Percentiles rank a stretch among this genome's conserved stretches.
Conservation (phyloP, 306 rosid species). For the Lablab purpureus region DNA sequence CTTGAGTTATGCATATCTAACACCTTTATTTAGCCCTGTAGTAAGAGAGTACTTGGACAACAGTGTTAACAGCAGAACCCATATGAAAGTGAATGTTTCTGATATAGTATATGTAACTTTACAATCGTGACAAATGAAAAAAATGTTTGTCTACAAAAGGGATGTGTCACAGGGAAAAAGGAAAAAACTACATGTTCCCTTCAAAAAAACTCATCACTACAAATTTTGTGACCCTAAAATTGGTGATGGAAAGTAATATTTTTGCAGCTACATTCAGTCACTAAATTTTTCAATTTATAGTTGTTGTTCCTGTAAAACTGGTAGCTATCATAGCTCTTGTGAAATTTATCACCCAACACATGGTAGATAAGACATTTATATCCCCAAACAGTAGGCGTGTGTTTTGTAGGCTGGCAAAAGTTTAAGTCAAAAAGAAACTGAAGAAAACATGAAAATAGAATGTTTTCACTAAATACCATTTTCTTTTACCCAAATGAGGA, state of each 20-base stretch:
- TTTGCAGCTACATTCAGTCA: background rate
- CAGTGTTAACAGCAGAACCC: slow-evolving; percentile 41
- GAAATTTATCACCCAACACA: slow-evolving; percentile 26
- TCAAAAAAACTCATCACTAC: background rate
- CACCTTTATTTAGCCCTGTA: slow-evolving; percentile 34
- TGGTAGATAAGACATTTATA: background rate
- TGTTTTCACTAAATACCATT: background rate
- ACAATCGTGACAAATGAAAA: slow-evolving; percentile 42
- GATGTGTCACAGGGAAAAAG: background rate
- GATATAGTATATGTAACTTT: slow-evolving; percentile 44
- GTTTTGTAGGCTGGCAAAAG: background rate
- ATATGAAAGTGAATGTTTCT: slow-evolving; percentile 49
- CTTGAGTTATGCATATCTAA: slow-evolving; percentile 48
- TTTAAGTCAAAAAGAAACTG: background rate
- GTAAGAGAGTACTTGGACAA: slow-evolving; percentile 29
- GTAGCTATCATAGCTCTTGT: background rate
- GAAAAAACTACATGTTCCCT: background rate
- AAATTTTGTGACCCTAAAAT: background rate
- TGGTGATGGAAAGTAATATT: background rate
- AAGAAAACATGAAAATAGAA: background rate
- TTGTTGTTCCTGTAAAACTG: background rate
- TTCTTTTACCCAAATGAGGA: background rate
- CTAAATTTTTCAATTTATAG: background rate
- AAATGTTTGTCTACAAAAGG: background rate
- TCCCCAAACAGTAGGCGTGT: background rate